Conservation (phyloP, 2,329 filamentous ascomycete species). For the Cadophora sp. region DNA sequence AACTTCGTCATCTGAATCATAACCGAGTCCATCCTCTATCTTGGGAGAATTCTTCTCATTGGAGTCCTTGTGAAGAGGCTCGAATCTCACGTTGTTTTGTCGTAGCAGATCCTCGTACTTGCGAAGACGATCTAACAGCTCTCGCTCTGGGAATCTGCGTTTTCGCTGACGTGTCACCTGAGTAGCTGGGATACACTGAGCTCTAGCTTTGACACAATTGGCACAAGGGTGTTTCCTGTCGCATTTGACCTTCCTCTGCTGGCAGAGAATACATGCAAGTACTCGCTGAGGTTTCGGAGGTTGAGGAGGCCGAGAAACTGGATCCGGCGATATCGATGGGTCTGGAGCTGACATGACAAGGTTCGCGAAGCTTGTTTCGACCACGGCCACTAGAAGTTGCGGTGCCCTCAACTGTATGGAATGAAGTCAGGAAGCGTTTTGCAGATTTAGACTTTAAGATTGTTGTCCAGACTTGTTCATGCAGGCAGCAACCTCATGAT, state of each 20-base stretch:
- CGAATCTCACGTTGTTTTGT: slow-evolving; percentile 40
- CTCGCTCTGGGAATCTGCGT: slow-evolving; percentile 42
- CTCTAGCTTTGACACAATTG: slow-evolving; percentile 68
- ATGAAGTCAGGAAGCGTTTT: neutral
- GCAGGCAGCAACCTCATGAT: slow-evolving; percentile 2
- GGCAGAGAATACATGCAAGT: slow-evolving; percentile 72
- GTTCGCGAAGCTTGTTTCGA: slow-evolving; percentile 5
- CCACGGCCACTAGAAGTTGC: neutral
- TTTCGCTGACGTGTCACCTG: slow-evolving; percentile 63
- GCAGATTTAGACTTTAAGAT: neutral
- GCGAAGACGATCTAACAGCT: slow-evolving; percentile 40
- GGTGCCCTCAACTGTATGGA: neutral
- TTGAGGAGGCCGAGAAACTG: slow-evolving; percentile 16
- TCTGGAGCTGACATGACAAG: slow-evolving; percentile 4
- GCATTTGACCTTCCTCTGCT: slow-evolving; percentile 78
- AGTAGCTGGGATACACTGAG: slow-evolving; percentile 63
- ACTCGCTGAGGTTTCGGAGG: slow-evolving; percentile 35
- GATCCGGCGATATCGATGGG: neutral
- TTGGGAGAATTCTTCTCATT: slow-evolving; percentile 29
- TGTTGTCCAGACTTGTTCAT: neutral
- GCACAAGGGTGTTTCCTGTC: slow-evolving; percentile 75
- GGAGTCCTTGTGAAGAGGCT: slow-evolving; percentile 39
- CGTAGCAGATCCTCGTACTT: slow-evolving; percentile 42
- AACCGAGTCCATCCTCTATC: neutral
- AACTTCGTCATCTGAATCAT: slow-evolving; percentile 41